A percentile compares a stretch with the other conserved stretches of the same genome.
Conservation (phyloP, 176 grass and related monocot species). For the Oryza longistaminata region DNA sequence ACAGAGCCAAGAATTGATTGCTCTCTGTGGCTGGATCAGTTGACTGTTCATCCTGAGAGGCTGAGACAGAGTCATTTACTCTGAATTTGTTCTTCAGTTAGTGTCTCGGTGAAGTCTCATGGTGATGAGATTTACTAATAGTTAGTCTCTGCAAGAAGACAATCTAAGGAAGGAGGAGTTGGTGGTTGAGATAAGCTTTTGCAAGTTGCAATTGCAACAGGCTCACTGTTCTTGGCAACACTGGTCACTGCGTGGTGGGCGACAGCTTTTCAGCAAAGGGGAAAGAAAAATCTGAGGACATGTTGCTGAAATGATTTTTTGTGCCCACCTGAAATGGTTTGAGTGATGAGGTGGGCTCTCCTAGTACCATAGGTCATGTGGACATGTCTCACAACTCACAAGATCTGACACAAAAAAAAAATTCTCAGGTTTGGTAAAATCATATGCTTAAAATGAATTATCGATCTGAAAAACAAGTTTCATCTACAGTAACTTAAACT, state of each 20-base stretch:
- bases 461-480: not conserved
- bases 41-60: not conserved
- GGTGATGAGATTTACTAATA: not conserved
- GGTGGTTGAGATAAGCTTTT: not conserved
- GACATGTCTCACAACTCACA: not conserved
- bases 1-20: not conserved
- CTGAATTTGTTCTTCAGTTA: not conserved
- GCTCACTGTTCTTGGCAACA: not conserved
- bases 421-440: not conserved
- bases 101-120: not conserved
- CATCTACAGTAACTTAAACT: not conserved
- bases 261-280: not conserved
- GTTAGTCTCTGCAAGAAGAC: not conserved
- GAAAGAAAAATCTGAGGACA: not conserved
- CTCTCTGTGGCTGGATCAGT: not conserved
- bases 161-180: not conserved
- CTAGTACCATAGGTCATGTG: not conserved
- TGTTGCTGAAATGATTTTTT: not conserved
- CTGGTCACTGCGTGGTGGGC: not conserved
- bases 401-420: not conserved
- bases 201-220: not conserved
- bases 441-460: not conserved
- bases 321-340: not conserved
- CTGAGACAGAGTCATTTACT: not conserved
- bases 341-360: not conserved